Evolutionary conservation across 345 rosid genomes (phyloP), one percentile per base, ranked within the genome.

Genomic region (Ailanthus altissimus): DNA sequence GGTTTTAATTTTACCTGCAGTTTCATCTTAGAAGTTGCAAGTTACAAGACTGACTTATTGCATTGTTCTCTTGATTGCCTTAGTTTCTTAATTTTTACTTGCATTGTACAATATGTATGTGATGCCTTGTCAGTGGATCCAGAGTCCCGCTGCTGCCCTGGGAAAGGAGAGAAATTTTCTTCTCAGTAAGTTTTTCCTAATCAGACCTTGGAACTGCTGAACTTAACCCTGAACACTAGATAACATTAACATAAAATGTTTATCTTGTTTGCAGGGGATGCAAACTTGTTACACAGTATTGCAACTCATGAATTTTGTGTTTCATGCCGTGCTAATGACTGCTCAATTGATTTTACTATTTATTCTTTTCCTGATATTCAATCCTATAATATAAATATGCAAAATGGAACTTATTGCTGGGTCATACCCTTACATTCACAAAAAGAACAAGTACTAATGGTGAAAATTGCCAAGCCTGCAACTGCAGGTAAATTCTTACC

Each of bases 231-330:
- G 43, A 26, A 10, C 38, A 63, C 36, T 16, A 73, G 67, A 45
- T 14, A 70, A 45, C n/a, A 9, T 64, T 16, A 36, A 68, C 56
- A 75, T 6, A 68, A 62, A 64, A 62, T 66, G 67, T 70, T 45
- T 75, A 26, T 47, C 32, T 75, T 76, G 26, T 77, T 79, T 83
- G 59, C 77, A 93, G 94, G 75, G 97, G 97, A 80, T 95, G 99
- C 90, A 88, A 87, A 75, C 84, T 89, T 67, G 86, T 88, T 81
- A 88, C 94, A 23, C 88, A 88, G 78, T 95, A 98, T 73, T 95
- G 99, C 80, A 88, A 81, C 81, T 90, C 97, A 66, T 80, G 99
- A 93, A 62, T 91, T 71, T 84, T 95, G 99, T 60, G 98, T 95
- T 81, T 89, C 99, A 26, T 95, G 99, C 88, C 91, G 99, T 80